Evolutionary conservation across 805 yeast species (phyloP), one percentile per base, ranked within the genome.

Genomic region (Saccharomyces mikatae): DNA sequence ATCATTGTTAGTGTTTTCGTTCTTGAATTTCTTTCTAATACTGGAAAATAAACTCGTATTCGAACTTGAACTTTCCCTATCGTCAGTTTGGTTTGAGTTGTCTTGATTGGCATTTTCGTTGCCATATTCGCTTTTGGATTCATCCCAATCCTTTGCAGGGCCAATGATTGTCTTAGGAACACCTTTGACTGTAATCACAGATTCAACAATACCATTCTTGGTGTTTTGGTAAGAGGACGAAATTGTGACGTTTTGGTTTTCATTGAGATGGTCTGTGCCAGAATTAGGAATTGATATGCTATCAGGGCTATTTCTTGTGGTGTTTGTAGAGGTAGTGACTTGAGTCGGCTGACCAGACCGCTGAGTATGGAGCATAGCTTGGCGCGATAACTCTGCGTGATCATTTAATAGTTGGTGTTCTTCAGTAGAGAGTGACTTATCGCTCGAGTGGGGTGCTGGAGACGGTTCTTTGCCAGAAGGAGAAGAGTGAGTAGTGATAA

Each of bases 111-210:
- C 8, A n/a, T 17, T 6, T 8, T 17, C 22, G 8, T 36, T 36
- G 8, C 4, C 44, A 9, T 36, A 8, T 6, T 52, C 9, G 63
- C 69, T 44, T 69, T 73, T 24, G 22, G 56, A 56, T 46, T 61
- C 62, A 47, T 80, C 82, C 46, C 75, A 73, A 54, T 74, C 78
- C 58, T 80, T 69, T 5, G 79, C 76, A 52, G 82, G 84, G 62
- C 86, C 92, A 62, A 89, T 89, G 57, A 89, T 87, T 3, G 95
- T 89, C 74, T 89, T 89, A 62, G 82, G 83, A 22, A 87, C 87
- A 52, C 96, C 97, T 65, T 85, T 83, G 28, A 86, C 86, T 51
- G 84, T 86, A n/a, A 89, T 82, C 17, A 89, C 84, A 46, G 87
- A 82, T 71, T 89, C 97, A 53, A 87, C 79, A 52, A 89, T 83